These are phyloP conservation scores for Tolypocladium paradoxum DNA, from an alignment of 2,329 filamentous ascomycete species.

Conservation along the genomic window DNA sequence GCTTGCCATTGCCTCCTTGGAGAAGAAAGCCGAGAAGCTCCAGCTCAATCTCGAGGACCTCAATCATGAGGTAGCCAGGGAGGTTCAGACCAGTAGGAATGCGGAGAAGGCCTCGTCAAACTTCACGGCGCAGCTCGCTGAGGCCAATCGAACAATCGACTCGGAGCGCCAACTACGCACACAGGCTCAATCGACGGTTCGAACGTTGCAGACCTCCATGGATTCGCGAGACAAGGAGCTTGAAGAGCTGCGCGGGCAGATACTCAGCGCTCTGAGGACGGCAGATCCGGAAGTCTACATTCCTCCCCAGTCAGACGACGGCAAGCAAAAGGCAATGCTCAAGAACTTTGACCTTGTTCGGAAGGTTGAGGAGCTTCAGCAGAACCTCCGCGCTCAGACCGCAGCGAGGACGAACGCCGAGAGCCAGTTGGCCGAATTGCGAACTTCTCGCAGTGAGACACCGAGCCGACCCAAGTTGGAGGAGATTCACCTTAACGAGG, in stretches of 20 bases:
- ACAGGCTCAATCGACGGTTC: conserved; percentile 77
- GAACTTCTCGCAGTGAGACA: conserved; percentile 62
- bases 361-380: conserved; percentile 80
- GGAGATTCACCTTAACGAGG: conserved; percentile 78
- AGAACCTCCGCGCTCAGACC: conserved; percentile 72
- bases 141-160: conserved; percentile 80
- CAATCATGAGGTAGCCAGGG: conserved; percentile 81
- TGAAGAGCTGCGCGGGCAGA: conserved; percentile 65
- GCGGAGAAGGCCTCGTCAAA: conserved; percentile 82
- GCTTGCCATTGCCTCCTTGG: conserved; percentile 67
- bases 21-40: conserved; percentile 92
- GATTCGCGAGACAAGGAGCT: conserved; percentile 75
- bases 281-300: conserved; percentile 68
- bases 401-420: conserved; percentile 77
- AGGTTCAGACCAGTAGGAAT: conserved; percentile 80
- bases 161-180: conserved; percentile 76
- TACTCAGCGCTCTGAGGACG: conserved; percentile 73
- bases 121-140: conserved; percentile 71
- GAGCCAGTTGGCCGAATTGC: conserved; percentile 66
- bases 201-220: conserved; percentile 67
- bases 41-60: conserved; percentile 81
- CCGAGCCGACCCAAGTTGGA: conserved; percentile 67
- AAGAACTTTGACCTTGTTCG: conserved; percentile 75
- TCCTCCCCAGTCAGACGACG: conserved; percentile 46
- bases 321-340: conserved; percentile 55